Evolutionary conservation across 441 rosid species (phyloP), one percentile per base, ranked within the genome.

Genomic region (Capsella rubella): DNA sequence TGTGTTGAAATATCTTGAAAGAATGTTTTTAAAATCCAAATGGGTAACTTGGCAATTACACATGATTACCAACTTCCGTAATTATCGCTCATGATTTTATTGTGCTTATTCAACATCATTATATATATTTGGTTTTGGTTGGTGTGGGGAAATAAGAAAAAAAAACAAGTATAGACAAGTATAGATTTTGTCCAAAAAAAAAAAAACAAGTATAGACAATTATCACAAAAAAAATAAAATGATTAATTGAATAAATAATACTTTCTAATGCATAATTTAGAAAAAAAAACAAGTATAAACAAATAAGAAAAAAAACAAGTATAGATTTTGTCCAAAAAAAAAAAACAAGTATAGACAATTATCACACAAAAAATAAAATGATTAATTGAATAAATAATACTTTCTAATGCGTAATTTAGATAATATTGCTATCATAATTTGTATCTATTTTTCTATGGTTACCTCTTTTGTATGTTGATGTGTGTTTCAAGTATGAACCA

Each of bases 1-100:
- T 67, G 49, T n/a, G 16, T 60, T 52, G 16, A 60, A 60, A 32
- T 47, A 21, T 21, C 3, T 51, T 21, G 7, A 67, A 60, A 67
- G 56, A 60, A 68, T 75, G 79, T 75, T 68, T 61, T 51, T 21
- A 21, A 37, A 42, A 67, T 51, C 51, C 16, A 58, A 67, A 31
- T 39, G 65, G 39, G n/a, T 52, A 12, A 61, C 8, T 31, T 1
- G n/a, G 53, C 27, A 35, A 35, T 39, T 66, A 52, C 62, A 68
- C 62, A 68, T 75, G 69, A 75, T 61, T 68, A 75, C 55, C 10
- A 21, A 66, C 13, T 42, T 42, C 73, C 79, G 79, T 61, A 68
- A 75, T 75, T 53, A 61, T 45, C 70, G 79, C 59, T 69, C 59
- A 50, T 74, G 47, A 74, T 58, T 58, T 40, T 50, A 32, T 31